Base-by-base conservation (phyloP, 768 basidiomycete genomes). In the Tylopilus sp. region DNA sequence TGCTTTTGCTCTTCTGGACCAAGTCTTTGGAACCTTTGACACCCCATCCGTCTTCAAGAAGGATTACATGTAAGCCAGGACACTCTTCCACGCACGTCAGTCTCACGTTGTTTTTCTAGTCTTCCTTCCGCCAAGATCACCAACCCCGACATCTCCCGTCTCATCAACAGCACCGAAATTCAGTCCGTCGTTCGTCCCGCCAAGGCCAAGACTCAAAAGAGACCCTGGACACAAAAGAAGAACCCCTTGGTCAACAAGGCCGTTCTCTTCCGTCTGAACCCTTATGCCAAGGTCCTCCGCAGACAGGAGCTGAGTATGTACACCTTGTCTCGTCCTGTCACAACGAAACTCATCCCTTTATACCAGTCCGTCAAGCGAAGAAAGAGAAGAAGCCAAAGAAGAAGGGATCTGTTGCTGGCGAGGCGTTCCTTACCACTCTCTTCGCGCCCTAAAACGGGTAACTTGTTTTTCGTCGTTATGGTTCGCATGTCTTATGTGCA, bases 171-270 rank as follows among this genome's bases (percentile, higher is more conserved):
- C 71, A 86, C 89, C 57, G 97, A 98, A 78, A 97, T 99, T 71
- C 97, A 99, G 75, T 88, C 95, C 41, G 88, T 97, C 67, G 83
- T 97, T 65, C 92, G 96, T 66, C 89, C 89, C 50, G 93, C 91
- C 53, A 88, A 89, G 63, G 77, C 84, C 58, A 89, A 91, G 74
- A 69, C 76, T 56, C 86, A 88, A 75, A 97, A 95, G 76, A 87
- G 95, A 68, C 93, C 94, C 55, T 94, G 90, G 91, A 91, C 93
- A 58, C 95, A 98, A 79, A 94, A 94, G 89, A 98, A 98, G 88
- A 98, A 97, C 81, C 93, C 95, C 48, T 83, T 97, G 65, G 73
- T 83, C 76, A 97, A 97, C 86, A 94, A 89, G 80, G 88, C 82
- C 46, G 77, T 95, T 63, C 85, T 95, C 70, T 95, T 94, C 92